These are phyloP conservation scores for Aspergillus novoparasiticus DNA, from an alignment of 2,329 filamentous ascomycete genomes.

Conservation along the genomic window DNA sequence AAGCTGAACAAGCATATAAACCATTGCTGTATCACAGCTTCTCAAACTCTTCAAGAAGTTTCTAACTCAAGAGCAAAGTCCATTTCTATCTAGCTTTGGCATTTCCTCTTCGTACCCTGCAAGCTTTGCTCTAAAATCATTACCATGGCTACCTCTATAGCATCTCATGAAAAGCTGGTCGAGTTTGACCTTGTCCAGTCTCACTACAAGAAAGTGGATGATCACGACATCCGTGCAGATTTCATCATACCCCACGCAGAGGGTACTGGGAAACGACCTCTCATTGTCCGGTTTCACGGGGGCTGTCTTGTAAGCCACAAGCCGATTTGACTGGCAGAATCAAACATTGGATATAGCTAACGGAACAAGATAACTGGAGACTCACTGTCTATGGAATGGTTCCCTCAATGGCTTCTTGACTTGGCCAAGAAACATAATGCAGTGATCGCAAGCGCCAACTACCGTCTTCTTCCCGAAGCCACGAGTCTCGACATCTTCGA, in stretches of 20 bases:
- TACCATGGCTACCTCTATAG: not conserved
- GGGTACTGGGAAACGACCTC: slow-evolving; percentile 37
- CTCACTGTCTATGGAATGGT: slow-evolving; percentile 31
- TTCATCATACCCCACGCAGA: slow-evolving; percentile 44
- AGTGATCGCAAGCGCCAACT: slow-evolving; percentile 52
- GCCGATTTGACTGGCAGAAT: not conserved
- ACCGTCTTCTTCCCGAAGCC: slow-evolving; percentile 56
- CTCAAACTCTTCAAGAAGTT: not conserved
- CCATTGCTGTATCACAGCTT: not conserved
- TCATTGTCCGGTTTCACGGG: slow-evolving; percentile 50
- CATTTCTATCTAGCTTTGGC: not conserved
- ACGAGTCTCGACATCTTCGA: slow-evolving; percentile 50
- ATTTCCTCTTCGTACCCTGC: not conserved
- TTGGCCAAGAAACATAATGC: slow-evolving; percentile 43
- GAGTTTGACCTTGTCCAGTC: slow-evolving; percentile 44
- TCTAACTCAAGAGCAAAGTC: not conserved
- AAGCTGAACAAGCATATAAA: not conserved
- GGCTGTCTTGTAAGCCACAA: slow-evolving; percentile 42
- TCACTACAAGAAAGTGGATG: slow-evolving; percentile 44
- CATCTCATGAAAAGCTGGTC: slow-evolving; percentile 23
- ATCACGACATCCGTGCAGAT: slow-evolving; percentile 37
- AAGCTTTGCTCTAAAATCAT: not conserved
- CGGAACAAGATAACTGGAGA: slow-evolving; percentile 32
- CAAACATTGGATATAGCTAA: slow-evolving; percentile 8
- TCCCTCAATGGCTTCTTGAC: slow-evolving; percentile 40